Base-by-base conservation (phyloP, 2,329 filamentous ascomycete genomes). In the Triangularia verruculosa region DNA sequence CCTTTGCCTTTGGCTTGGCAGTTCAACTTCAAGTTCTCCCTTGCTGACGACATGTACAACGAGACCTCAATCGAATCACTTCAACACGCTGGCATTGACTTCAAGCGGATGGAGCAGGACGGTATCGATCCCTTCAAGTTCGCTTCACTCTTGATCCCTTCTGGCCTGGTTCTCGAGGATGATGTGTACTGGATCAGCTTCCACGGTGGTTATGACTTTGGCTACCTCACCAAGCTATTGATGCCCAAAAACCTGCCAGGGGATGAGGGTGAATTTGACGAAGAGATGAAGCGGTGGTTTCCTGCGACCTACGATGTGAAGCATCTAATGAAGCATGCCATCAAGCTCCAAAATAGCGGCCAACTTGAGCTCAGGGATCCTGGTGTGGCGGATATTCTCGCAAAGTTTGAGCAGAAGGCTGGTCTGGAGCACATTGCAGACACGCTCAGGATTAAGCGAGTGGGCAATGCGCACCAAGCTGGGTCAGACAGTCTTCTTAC, bases 191-290 rank as follows among this genome's bases (percentile, higher is more conserved):
- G 95, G 95, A 91, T 99, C 68, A 96, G 92, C 3, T 98, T 98
- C 78, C 95, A 99, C 76, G 95, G 92, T 27, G 95, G 94, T 65
- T 99, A 99, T 78, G 95, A 99, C 79, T 98, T 99, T 77, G 95
- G 93, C 57, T 98, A 98, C 73, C 82, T 99, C 55, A 93, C 96
- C 73, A 99, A 99, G 79, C 88, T 97, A 63, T 88, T 99, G 75
- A 89, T 91, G 63, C 91, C 91, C 77, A 85, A 88, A 69, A 87
- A 89, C 53, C 82, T 99, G 7, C 95, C 95, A 0, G 91, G 93
- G 70, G 92, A 96, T 70, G 95, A 98, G 75, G 85, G 89, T 57
- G 89, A 95, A 67, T 99, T 98, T 75, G 91, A 96, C 74, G 86
- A 89, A 72, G 86, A 94, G 56, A 92, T 98, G 78, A 91, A 91